These are phyloP conservation scores for Purshia tridentata DNA, from an alignment of 306 rosid species.

Conservation along the genomic window DNA sequence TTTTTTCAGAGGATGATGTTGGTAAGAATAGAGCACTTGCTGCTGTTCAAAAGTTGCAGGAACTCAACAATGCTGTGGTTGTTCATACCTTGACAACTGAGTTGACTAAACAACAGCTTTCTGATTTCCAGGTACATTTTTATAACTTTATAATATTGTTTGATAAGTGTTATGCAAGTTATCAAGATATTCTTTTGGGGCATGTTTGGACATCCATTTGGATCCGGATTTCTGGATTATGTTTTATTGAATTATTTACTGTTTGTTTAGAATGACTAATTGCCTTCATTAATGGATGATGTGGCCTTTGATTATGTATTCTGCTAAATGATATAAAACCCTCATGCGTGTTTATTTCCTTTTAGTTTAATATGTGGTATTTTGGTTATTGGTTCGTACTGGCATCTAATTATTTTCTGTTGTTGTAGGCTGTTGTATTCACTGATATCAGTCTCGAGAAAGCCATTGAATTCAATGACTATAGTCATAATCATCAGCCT, in stretches of 20 bases:
- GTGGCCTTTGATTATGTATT: not conserved
- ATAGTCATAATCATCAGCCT: conserved; percentile 84
- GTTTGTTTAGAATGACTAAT: not conserved
- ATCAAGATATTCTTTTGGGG: not conserved
- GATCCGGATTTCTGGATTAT: not conserved
- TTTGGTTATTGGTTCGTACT: conserved; percentile 3
- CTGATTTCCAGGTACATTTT: conserved; percentile 61
- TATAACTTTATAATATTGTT: not conserved
- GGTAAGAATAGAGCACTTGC: conserved; percentile 80
- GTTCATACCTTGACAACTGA: conserved; percentile 53
- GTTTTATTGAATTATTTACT: conserved; percentile 1
- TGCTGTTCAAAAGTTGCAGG: conserved; percentile 83
- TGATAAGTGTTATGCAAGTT: not conserved
- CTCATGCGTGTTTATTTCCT: not conserved
- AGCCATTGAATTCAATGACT: conserved; percentile 73
- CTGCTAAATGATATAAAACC: not conserved
- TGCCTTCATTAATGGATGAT: not conserved
- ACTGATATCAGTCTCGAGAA: conserved; percentile 62
- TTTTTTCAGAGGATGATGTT: conserved; percentile 62
- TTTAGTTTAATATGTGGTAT: not conserved
- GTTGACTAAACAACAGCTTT: conserved; percentile 63
- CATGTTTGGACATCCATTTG: not conserved
- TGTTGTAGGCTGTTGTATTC: conserved; percentile 78
- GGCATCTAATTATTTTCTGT: conserved; percentile 11
- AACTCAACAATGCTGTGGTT: conserved; percentile 81